These are phyloP conservation scores for Chlorella variabilis DNA, from an alignment of 163 green algal species.

Conservation along the genomic window DNA sequence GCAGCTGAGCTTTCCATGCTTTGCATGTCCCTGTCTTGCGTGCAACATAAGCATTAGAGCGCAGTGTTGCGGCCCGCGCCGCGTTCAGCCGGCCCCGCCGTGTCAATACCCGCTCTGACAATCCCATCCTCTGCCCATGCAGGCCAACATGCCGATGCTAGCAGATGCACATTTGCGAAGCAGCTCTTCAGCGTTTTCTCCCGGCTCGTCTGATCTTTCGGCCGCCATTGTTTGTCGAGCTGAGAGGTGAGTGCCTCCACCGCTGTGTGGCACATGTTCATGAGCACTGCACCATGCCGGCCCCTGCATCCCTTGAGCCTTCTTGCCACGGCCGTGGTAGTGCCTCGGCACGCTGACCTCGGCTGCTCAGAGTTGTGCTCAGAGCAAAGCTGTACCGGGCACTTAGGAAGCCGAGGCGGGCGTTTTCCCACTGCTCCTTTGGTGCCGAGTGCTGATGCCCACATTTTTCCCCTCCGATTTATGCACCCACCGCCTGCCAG, in stretches of 20 bases:
- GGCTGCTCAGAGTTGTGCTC: slow-evolving; percentile 40
- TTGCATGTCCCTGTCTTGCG: slow-evolving; percentile 69
- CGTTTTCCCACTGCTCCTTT: slow-evolving; percentile 22
- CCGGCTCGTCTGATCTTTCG: too few species aligned
- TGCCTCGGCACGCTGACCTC: slow-evolving; percentile 32
- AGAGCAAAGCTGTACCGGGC: slow-evolving; percentile 40
- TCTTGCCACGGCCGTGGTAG: slow-evolving; percentile 73
- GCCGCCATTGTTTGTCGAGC: too few species aligned
- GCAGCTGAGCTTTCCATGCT: slow-evolving; percentile 60
- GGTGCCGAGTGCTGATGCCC: slow-evolving; percentile 46
- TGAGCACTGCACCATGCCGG: too few species aligned
- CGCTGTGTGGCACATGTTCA: too few species aligned
- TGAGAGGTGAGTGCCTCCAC: too few species aligned
- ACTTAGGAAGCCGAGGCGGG: slow-evolving; percentile 68
- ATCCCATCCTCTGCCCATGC: neutral
- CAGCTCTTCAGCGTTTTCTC: too few species aligned
- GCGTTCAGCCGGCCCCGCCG: slow-evolving; percentile 32
- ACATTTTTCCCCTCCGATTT: slow-evolving; percentile 22
- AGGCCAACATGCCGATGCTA: neutral
- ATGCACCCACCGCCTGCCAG: neutral
- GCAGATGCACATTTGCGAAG: too few species aligned
- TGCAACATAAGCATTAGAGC: slow-evolving; percentile 56
- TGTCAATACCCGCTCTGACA: slow-evolving; percentile 39
- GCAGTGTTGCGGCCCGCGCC: slow-evolving; percentile 38
- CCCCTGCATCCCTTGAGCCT: slow-evolving; percentile 43